Percentiles rank a stretch among this genome's conserved stretches.
Conservation (phyloP, 1,284 basidiomycete species). For the Papiliotrema flavescens region DNA sequence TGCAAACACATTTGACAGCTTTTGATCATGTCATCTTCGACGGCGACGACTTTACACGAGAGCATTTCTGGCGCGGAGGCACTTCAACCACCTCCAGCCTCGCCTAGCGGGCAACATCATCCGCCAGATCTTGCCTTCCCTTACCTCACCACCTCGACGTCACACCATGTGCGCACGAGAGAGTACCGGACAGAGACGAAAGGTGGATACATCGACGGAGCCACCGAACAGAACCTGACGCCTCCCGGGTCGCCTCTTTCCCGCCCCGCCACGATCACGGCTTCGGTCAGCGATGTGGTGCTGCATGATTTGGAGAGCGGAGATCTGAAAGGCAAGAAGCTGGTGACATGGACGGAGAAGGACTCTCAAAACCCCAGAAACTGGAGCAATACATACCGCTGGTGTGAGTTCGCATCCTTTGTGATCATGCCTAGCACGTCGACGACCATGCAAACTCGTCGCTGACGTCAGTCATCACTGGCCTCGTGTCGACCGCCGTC, state of each 20-base stretch:
- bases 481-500: conserved; percentile 22
- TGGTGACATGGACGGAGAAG: conserved; percentile 28
- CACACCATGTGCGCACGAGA: no score
- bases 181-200: conserved; percentile 32
- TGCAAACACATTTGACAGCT: no score
- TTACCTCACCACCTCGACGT: no score
- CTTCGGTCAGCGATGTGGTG: conserved; percentile 4
- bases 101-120: no score
- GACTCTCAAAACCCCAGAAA: conserved; percentile 34
- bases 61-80: no score
- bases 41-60: no score
- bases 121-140: no score
- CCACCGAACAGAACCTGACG: conserved; percentile 20
- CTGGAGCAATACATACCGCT: conserved; percentile 23
- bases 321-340: conserved; percentile 24
- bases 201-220: conserved; percentile 22
- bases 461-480: conserved; percentile 23
- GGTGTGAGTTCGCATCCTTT: conserved; percentile 19
- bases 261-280: conserved; percentile 9
- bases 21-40: no score
- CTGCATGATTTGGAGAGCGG: conserved; percentile 16
- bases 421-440: no score
- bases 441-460: background rate
- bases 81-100: no score
- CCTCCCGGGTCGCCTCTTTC: conserved; percentile 10